Conservation (phyloP, 331 rosid species). For the Malus hybrid region DNA sequence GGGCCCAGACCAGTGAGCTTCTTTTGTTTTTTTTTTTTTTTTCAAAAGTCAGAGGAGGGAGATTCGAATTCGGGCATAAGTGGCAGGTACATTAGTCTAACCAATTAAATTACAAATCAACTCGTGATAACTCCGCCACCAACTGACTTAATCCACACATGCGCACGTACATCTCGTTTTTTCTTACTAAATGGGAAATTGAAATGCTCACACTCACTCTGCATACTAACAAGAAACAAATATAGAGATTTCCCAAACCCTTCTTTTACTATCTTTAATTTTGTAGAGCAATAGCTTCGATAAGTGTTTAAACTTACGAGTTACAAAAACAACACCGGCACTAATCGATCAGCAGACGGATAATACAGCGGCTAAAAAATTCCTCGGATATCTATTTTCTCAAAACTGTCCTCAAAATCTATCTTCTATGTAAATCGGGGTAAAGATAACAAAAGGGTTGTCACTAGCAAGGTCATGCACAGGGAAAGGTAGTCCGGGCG, state of each 20-base stretch:
- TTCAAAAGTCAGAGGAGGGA: neutral
- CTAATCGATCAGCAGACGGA: neutral
- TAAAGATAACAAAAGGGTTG: constrained; percentile 26
- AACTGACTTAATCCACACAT: too few relatives aligned
- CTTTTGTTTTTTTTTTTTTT: neutral
- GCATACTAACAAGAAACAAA: neutral
- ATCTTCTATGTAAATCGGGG: constrained; percentile 18
- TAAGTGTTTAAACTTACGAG: neutral
- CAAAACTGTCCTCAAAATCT: constrained; percentile 1
- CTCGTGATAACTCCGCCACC: too few relatives aligned
- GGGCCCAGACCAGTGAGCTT: neutral
- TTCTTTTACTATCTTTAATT: neutral
- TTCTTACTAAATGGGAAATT: neutral
- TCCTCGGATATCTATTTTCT: neutral
- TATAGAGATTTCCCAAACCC: neutral
- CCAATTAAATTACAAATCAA: too few relatives aligned
- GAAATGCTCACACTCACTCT: neutral
- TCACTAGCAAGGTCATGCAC: constrained; percentile 26
- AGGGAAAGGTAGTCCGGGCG: constrained; percentile 9
- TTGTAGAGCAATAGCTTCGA: neutral
- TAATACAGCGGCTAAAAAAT: constrained; percentile 2
- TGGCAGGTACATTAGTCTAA: too few relatives aligned
- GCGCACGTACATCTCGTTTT: neutral
- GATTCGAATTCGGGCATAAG: neutral
- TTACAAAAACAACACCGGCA: neutral